Conservation (phyloP, 768 basidiomycete species). For the Agaricus sinodeliciosus region DNA sequence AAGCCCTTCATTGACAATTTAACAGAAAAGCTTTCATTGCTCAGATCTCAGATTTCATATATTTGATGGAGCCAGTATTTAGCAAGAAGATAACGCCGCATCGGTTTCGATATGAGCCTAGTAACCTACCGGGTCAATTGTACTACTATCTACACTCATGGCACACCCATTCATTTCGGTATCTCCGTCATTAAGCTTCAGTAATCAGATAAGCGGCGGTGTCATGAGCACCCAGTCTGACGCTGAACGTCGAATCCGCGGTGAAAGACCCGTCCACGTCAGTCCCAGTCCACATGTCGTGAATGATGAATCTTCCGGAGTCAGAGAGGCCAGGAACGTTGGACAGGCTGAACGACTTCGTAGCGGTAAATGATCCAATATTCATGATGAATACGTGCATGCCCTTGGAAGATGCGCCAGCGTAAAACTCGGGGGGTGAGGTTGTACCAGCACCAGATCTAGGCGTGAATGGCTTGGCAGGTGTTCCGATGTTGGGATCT, state of each 20-base stretch:
- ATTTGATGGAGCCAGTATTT: too few relatives aligned
- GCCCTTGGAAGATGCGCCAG: constrained; percentile 42
- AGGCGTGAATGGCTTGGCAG: constrained; percentile 43
- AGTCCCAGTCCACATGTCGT: constrained; percentile 48
- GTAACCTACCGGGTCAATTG: background rate
- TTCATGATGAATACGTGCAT: constrained; percentile 52
- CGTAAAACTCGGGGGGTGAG: constrained; percentile 46
- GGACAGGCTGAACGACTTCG: constrained; percentile 39
- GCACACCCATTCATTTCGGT: background rate
- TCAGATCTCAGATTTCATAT: background rate
- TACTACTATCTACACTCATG: background rate
- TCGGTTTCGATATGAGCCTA: background rate
- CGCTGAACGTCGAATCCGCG: constrained; percentile 27
- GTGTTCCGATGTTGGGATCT: constrained; percentile 35
- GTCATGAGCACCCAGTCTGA: constrained; percentile 42
- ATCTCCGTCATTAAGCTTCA: background rate
- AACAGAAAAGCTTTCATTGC: too few relatives aligned
- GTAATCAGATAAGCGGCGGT: constrained; percentile 44
- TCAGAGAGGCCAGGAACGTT: constrained; percentile 38
- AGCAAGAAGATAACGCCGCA: background rate
- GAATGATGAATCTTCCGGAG: constrained; percentile 31
- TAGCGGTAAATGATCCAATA: constrained; percentile 29
- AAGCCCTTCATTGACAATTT: too few relatives aligned
- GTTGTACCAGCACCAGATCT: constrained; percentile 30
- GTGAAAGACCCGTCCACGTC: constrained; percentile 36